phyloP scores from a whole-genome alignment of 2,329 filamentous ascomycete species.

The Colletotrichum limetticola region DNA sequence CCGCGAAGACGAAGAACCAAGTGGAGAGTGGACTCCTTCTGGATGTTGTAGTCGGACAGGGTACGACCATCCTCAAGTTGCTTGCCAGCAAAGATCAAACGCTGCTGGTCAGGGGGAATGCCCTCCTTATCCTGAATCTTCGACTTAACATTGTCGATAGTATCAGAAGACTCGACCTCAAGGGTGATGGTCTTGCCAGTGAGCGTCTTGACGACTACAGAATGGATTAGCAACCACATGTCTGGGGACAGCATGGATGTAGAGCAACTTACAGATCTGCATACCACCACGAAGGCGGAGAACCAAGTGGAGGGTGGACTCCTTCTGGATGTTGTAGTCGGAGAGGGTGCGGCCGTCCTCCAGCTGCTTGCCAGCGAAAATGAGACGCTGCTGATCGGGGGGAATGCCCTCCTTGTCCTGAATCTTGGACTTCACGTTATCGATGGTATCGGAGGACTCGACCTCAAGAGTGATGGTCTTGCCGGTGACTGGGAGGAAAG shows the following conservation, averaged over 20 bases:
- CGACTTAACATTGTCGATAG: slow-evolving; percentile 95
- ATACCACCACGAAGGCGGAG: slow-evolving; percentile 76
- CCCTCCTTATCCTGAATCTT: slow-evolving; percentile 99
- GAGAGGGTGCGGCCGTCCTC: slow-evolving; percentile 63
- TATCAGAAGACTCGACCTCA: slow-evolving; percentile 89
- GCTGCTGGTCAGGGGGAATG: slow-evolving; percentile 95
- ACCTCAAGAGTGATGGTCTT: slow-evolving; percentile 89
- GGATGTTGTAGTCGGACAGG: slow-evolving; percentile 92
- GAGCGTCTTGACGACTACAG: slow-evolving; percentile 77
- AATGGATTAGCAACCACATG: slow-evolving; percentile 33
- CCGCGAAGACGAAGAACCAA: slow-evolving; percentile 88
- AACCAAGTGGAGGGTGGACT: slow-evolving; percentile 79
- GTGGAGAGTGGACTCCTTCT: slow-evolving; percentile 90
- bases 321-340: slow-evolving; percentile 69
- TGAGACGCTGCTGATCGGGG: slow-evolving; percentile 85
- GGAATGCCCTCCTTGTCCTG: slow-evolving; percentile 93
- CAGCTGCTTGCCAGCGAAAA: slow-evolving; percentile 73
- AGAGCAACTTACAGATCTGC: slow-evolving; percentile 68
- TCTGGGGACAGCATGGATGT: neutral
- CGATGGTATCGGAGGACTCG: slow-evolving; percentile 81
- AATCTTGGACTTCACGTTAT: slow-evolving; percentile 91
- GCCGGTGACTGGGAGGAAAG: slow-evolving; percentile 71
- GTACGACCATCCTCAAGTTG: slow-evolving; percentile 96
- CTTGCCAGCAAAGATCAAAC: slow-evolving; percentile 95
- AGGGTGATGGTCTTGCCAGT: slow-evolving; percentile 96